Base-by-base conservation (phyloP, 192 early-diverging fungal species). In the Chytriomyces sp. region DNA sequence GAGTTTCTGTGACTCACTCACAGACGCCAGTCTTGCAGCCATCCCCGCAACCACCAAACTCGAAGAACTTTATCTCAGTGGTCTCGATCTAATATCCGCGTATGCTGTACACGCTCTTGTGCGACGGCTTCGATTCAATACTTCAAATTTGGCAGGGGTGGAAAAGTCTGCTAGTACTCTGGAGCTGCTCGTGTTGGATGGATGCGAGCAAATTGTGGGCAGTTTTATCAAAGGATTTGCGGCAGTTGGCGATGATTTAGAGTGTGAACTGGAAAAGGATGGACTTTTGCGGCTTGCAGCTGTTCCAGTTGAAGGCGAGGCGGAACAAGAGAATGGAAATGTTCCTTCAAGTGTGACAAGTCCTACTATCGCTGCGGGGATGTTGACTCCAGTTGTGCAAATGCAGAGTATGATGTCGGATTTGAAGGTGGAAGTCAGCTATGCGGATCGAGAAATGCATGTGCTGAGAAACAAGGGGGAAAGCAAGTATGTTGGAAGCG, bases 101-200 rank as follows among this genome's bases (percentile, higher is more conserved):
- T 16, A 46, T 44, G 75, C 82, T 6, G 75, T 88, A n/a, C 82
- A 84, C 50, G 57, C 79, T 23, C 68, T 88, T n/a, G 84, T 81
- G 6, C 70, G 81, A 35, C 79, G 82, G 44, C 74, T 50, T 47
- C 35, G 35, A 35, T 20, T n/a, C 18, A 35, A 35, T 35, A 35
- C 35, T 4, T 35, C 35, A 35, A 35, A 35, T 35, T 35, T 35
- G 35, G 35, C 35, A 1, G 16, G 13, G 13, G 20, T 57, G 53
- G 16, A 13, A n/a, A 20, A 20, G 9, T 45, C 73, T 16, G 10
- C 20, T 18, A 16, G 63, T 16, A 67, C 77, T 7, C 82, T 87
- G 16, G 69, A 83, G 47, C 62, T 84, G 11, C 78, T 88, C 45
- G 83, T 88, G 4, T 50, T 88, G 69, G 86, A 88, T 72, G 86